Percentiles rank a stretch among this genome's conserved stretches.
Evolutionary conservation across 108 stramenopile species (phyloP).

Genomic region (Skeletonema menzelii): DNA sequence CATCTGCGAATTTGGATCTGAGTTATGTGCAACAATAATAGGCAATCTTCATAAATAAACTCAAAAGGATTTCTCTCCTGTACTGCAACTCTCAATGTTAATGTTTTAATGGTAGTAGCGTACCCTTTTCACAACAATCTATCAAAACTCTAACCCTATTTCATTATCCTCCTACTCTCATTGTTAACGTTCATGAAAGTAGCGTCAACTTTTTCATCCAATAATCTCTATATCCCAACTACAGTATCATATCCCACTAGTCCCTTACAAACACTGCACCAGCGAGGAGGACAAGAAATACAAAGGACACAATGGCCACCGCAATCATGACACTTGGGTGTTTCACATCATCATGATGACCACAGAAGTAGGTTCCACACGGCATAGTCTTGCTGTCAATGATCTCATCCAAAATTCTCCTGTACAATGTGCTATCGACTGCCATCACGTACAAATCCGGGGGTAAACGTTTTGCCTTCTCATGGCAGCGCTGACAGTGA

Average conservation of each 20-base stretch:
- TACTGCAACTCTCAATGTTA: neutral
- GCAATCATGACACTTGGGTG: slow-evolving; percentile 76
- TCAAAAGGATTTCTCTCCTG: neutral
- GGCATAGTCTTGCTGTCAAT: slow-evolving; percentile 62
- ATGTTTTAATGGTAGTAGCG: neutral
- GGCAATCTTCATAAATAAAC: neutral
- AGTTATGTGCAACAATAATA: slow-evolving; percentile 74
- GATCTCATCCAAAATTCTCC: slow-evolving; percentile 71
- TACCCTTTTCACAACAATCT: neutral
- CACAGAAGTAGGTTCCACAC: slow-evolving; percentile 86
- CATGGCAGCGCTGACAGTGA: slow-evolving; percentile 15
- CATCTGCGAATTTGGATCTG: slow-evolving; percentile 76
- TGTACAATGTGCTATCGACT: slow-evolving; percentile 66
- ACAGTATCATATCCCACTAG: neutral
- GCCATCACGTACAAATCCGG: slow-evolving; percentile 56
- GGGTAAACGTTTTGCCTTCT: slow-evolving; percentile 45
- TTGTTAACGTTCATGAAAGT: neutral
- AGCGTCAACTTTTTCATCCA: too few species aligned
- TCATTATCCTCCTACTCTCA: neutral
- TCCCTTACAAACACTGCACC: neutral
- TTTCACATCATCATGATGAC: slow-evolving; percentile 84
- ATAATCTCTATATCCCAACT: too few species aligned
- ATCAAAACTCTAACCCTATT: neutral
- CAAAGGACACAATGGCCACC: slow-evolving; percentile 37
- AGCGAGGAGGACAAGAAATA: slow-evolving; percentile 40